Conservation (phyloP, 208 protist species). For the Leishmania braziliensis region DNA sequence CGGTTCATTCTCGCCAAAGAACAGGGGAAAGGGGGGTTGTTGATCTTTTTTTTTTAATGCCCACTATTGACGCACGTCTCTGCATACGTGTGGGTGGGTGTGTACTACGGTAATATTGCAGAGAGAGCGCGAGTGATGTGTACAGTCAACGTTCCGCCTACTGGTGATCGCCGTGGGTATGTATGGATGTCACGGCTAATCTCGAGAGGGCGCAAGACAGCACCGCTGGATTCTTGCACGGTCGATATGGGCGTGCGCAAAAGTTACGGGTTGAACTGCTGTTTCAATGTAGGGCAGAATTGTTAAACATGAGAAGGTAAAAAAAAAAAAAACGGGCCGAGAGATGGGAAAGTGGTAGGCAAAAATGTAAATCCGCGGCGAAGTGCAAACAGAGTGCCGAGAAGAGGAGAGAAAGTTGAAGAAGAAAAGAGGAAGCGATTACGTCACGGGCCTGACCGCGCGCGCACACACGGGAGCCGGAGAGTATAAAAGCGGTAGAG, state of each 20-base stretch:
- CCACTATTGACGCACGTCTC: background rate
- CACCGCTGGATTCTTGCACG: background rate
- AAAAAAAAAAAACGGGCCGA: too few relatives aligned
- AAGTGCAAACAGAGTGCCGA: background rate
- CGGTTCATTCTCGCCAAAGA: constrained; percentile 6
- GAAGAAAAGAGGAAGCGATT: background rate
- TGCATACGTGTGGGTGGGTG: background rate
- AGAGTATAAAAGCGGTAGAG: background rate
- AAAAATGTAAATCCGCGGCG: background rate
- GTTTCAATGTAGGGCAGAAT: background rate
- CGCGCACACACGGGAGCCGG: background rate
- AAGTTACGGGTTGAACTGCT: background rate
- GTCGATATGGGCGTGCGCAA: background rate
- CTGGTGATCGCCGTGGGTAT: background rate
- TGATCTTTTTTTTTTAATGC: background rate
- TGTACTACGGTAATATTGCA: background rate
- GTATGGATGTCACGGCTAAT: background rate
- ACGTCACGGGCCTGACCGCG: background rate
- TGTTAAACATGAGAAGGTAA: background rate
- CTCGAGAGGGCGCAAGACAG: background rate
- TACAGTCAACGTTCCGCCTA: background rate
- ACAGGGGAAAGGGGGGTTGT: too few relatives aligned
- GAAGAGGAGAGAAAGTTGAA: background rate
- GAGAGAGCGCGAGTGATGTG: background rate
- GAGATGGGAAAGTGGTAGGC: background rate